phyloP scores from a whole-genome alignment of 2,329 filamentous ascomycete genomes.

The Hortaea werneckii region DNA sequence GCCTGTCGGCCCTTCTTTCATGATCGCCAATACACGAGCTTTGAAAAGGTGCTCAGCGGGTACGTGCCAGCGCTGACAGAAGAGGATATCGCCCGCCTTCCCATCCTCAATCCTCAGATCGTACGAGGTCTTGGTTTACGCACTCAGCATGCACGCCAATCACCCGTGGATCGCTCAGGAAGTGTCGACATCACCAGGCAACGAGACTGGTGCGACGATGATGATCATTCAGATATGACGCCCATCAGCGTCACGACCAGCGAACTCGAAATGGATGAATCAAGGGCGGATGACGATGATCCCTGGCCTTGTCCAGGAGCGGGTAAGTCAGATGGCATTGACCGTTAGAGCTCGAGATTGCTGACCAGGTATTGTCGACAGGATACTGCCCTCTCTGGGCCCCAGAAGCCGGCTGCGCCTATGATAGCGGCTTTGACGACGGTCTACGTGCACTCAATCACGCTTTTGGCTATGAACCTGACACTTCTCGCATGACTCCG shows the following conservation, averaged over 20 bases:
- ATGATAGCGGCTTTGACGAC: slow-evolving; percentile 21
- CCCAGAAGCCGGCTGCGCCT: slow-evolving; percentile 19
- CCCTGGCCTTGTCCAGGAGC: slow-evolving; percentile 3
- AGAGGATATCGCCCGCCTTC: slow-evolving; percentile 24
- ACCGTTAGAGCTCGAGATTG: no score
- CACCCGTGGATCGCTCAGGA: not conserved
- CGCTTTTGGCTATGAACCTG: slow-evolving; percentile 10
- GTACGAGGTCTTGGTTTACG: slow-evolving; percentile 27
- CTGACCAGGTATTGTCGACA: not conserved
- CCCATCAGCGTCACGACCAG: slow-evolving; percentile 11
- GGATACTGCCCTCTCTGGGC: slow-evolving; percentile 17
- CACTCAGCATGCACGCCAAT: not conserved
- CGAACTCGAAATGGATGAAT: slow-evolving; percentile 9
- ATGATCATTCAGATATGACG: slow-evolving; percentile 19
- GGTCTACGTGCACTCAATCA: slow-evolving; percentile 19
- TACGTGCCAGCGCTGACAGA: slow-evolving; percentile 24
- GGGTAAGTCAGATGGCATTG: not conserved
- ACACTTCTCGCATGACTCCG: slow-evolving; percentile 10
- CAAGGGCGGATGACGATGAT: slow-evolving; percentile 1
- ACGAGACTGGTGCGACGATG: slow-evolving; percentile 12
- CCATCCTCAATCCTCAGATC: slow-evolving; percentile 25
- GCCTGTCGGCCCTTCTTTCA: slow-evolving; percentile 40
- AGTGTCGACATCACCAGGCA: slow-evolving; percentile 20
- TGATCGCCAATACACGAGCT: slow-evolving; percentile 37
- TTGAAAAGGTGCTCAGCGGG: slow-evolving; percentile 33